Evolutionary conservation across 2,329 filamentous ascomycete genomes (phyloP), one percentile per base, ranked within the genome.

Genomic region (Rhinocladiella similis): DNA sequence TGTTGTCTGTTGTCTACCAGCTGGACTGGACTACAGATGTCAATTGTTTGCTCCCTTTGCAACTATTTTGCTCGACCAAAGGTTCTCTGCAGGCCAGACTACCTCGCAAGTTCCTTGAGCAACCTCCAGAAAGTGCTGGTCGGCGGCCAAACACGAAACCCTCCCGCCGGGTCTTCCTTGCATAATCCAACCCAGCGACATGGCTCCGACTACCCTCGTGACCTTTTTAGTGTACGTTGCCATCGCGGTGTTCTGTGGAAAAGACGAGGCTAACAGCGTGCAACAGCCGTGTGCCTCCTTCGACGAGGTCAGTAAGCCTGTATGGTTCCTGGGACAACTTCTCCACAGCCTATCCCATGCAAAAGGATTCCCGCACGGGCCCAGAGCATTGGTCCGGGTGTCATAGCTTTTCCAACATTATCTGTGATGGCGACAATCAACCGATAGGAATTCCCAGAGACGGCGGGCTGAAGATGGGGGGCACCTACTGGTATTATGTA

Each of bases 241-340:
- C 22, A 27, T 9, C 33, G 29, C 46, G 43, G 33, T 41, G 19
- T 48, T 25, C 16, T 27, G 13, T 33, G 29, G 6, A 33, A 45
- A 20, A 49, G 47, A 52, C 42, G 20, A 52, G n/a, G 67, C 70
- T 59, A 65, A 66, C 51, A 7, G 43, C 49, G 18, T 18, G 35
- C 56, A 25, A 29, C 57, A 71, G 69, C 56, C 66, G 66, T 42
- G 74, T 74, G 58, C 69, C 70, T 47, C 70, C 74, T 33, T 68
- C 72, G 38, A 70, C 74, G 47, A 65, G 72, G 61, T 87, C 87
- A 43, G 89, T 97, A 63, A 85, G 89, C 68, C 81, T 97, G 45
- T 80, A 94, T 66, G 93, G 93, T 61, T 96, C 91, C 62, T 97
- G 93, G 93, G 92, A 97, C 77, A 96, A 96, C 77, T 97, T 97